phyloP scores from a whole-genome alignment of 139 green algal genomes.

The Raphidocelis subcapitata region DNA sequence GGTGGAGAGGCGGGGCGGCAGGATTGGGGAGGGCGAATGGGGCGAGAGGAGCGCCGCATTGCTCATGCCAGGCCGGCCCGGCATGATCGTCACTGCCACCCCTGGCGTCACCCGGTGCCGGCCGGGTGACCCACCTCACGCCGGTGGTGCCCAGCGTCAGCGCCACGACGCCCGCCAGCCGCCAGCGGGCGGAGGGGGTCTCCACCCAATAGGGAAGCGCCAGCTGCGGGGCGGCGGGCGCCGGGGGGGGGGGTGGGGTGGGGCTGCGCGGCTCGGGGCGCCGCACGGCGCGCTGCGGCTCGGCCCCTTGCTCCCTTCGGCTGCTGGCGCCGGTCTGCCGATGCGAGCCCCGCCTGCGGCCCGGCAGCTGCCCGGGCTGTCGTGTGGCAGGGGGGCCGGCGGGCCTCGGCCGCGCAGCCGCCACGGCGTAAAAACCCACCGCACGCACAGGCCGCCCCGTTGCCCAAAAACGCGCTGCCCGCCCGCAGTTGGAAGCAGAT shows the following conservation, averaged over 20 bases:
- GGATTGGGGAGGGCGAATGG: neutral
- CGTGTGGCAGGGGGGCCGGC: too few species aligned
- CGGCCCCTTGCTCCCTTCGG: neutral
- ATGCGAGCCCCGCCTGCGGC: neutral
- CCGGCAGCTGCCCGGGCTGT: neutral
- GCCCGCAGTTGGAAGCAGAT: too few species aligned
- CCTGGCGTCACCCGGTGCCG: too few species aligned
- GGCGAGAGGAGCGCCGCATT: too few species aligned
- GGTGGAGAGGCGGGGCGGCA: too few species aligned
- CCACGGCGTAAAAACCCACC: too few species aligned
- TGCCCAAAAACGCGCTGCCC: too few species aligned
- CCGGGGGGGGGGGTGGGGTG: neutral
- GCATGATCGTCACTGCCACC: too few species aligned
- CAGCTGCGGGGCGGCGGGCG: slow-evolving; percentile 49
- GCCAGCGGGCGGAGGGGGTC: slow-evolving; percentile 53
- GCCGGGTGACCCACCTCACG: slow-evolving; percentile 85
- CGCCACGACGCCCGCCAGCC: slow-evolving; percentile 82
- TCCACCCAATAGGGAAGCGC: slow-evolving; percentile 82
- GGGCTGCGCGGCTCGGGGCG: too few species aligned
- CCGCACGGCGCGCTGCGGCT: neutral
- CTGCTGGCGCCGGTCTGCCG: neutral
- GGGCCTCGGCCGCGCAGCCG: too few species aligned
- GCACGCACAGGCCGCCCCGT: too few species aligned
- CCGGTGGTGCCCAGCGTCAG: slow-evolving; percentile 94
- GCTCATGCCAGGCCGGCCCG: too few species aligned